Base-by-base conservation (phyloP, 2,329 filamentous ascomycete genomes). In the Pestalotiopsis sp. region DNA sequence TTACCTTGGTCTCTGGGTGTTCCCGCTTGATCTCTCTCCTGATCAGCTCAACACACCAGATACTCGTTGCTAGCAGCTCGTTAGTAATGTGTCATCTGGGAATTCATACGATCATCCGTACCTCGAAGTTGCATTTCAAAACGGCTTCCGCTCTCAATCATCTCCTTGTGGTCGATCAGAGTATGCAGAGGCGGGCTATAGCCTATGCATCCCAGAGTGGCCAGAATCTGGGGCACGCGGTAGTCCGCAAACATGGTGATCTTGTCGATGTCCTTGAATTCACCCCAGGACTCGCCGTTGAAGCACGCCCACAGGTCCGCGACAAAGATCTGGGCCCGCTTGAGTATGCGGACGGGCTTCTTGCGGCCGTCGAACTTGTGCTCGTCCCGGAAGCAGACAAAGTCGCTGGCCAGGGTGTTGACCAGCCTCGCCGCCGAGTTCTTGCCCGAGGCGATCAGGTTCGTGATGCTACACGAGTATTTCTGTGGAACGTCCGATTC, bases 201-300 rank as follows among this genome's bases (percentile, higher is more conserved):
- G 74, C 88, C 90, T 64, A 99, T 82, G 68, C 94, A 95, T 20
- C 93, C 93, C 59, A 98, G 85, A 11, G 90, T 90, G 74, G 95
- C 90, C 41, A 99, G 87, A 74, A 98, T 96, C 81, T 99, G 96
- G 14, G 97, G 97, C 66, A 99, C 92, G 58, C 96, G 92, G 78
- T 99, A 99, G 82, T 99, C 96, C 76, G 96, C 95, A 83, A 99
- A 99, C 91, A 98, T 98, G 70, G 96, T 99, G 75, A 99, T 92
- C 78, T 94, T 94, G 81, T 96, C 92, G 74, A 99, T 97, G 77
- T 99, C 96, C 68, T 89, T 78, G 79, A 99, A 99, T 36, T 87
- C 84, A 39, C 96, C 97, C 75, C 91, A 95, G 31, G 88, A 86
- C 72, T 91, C 85, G 60, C 94, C 94, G 66, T 95, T 89, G 78